Evolutionary conservation across 1,284 basidiomycete genomes (phyloP).

Genomic region (Mycosarcoma mackinlayi): DNA sequence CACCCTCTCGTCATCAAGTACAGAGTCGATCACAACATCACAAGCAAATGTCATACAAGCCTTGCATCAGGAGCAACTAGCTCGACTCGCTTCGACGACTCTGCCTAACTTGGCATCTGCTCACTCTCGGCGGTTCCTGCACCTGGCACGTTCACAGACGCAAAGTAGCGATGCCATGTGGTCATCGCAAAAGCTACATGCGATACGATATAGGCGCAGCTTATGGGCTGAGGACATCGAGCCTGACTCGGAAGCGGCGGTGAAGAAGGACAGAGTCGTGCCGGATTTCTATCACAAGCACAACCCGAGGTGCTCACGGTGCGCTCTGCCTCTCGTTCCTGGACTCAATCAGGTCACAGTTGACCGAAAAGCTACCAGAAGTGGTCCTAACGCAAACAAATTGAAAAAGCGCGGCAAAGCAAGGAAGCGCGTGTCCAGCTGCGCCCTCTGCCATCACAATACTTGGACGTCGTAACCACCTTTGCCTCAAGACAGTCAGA

Average conservation of each 20-base stretch:
- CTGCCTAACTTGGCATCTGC: conserved; percentile 30
- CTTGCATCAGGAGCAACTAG: conserved; percentile 38
- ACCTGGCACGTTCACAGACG: conserved; percentile 15
- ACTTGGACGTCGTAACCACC: conserved; percentile 2
- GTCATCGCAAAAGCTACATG: conserved; percentile 10
- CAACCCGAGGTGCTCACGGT: conserved; percentile 20
- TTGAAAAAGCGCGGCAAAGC: not conserved
- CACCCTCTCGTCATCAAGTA: not conserved
- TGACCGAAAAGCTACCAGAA: not conserved
- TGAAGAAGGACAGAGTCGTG: conserved; percentile 2
- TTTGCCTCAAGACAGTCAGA: not conserved
- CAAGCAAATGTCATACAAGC: conserved; percentile 31
- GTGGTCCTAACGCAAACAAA: not conserved
- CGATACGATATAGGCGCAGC: conserved; percentile 12
- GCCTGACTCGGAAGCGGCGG: not conserved
- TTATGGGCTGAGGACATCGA: conserved; percentile 37
- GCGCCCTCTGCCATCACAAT: conserved; percentile 28
- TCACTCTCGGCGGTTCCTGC: conserved; percentile 31
- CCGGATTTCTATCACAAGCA: conserved; percentile 38
- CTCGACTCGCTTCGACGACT: conserved; percentile 14
- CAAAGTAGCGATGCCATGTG: conserved; percentile 14
- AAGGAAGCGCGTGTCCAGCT: conserved; percentile 5
- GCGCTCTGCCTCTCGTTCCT: conserved; percentile 16
- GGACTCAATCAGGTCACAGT: conserved; percentile 18
- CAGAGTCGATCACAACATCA: not conserved